Evolutionary conservation across 1,284 basidiomycete species (phyloP), one percentile per base, ranked within the genome.

Genomic region (Cutaneotrichosporon cyanovorans): DNA sequence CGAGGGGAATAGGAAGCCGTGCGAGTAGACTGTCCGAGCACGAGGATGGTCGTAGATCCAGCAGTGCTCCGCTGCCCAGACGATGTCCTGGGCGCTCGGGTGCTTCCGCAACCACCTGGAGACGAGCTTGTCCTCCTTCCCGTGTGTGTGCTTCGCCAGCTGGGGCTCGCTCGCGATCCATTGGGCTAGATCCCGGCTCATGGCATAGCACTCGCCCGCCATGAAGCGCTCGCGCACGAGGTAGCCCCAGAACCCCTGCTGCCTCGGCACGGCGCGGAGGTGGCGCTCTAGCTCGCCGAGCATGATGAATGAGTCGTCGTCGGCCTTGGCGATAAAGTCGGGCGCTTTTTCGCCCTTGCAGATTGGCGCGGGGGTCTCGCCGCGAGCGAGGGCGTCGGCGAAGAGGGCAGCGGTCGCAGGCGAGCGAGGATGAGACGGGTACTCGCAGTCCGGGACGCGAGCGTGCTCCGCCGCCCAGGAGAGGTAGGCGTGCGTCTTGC

Each of bases 21-120:
- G 93, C 5, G 89, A 83, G 67, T 97, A 96, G 80, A 91, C 87
- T 18, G 92, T 96, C 39, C 85, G 84, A 3, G 86, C 82, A 43
- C 89, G 84, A 0, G 93, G 93, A 71, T 96, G 92, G 69, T 98
- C 93, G 71, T 98, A 96, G 57, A 98, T 90, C 88, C 89, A 96
- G 70, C 93, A 97, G 22, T 83, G 80, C 66, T 98, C 93, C 59
- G 87, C 85, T 23, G 80, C 78, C 90, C 90, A 97, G 44, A 88
- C 80, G 32, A 98, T 81, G 55, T 83, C 78, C 30, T 78, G 73
- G 11, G 83, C 80, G 39, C 83, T 80, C 0, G 93, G 93, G 72
- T 97, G 92, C 48, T 83, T 66, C 30, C 79, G 78, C 79, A 98
- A 89, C 95, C 93, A 98, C 58, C 83, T 85, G 3, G 91, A 83